phyloP scores from a whole-genome alignment of 306 rosid species.

The Malus orientalis region DNA sequence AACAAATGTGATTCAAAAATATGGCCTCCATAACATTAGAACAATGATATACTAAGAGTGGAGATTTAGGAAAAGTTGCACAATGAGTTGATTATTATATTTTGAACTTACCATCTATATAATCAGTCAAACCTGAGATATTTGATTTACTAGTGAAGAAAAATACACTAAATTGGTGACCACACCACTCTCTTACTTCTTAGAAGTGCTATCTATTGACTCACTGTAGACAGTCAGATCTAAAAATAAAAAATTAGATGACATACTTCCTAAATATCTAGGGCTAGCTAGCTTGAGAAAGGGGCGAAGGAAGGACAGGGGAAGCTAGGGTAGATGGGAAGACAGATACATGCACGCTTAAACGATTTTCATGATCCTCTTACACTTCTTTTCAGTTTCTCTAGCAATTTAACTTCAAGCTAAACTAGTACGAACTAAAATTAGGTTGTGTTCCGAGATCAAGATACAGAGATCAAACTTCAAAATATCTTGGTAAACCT shows the following conservation, averaged over 20 bases:
- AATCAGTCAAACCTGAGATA: background rate
- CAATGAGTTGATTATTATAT: background rate
- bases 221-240: background rate
- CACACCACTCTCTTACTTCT: background rate
- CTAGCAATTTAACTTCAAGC: background rate
- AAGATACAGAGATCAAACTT: too few species aligned
- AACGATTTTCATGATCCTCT: background rate
- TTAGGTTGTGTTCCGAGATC: too few species aligned
- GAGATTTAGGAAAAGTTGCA: too few species aligned
- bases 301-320: background rate
- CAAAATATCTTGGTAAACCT: too few species aligned
- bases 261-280: background rate
- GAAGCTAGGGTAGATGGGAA: background rate
- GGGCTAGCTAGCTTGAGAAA: background rate
- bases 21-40: too few species aligned
- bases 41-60: too few species aligned
- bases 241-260: too few species aligned
- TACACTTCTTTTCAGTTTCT: background rate
- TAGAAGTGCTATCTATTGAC: background rate
- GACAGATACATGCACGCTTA: background rate
- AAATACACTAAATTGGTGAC: background rate
- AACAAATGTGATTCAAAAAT: too few species aligned
- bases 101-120: background rate
- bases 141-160: too few species aligned
- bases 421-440: too few species aligned